Conservation (phyloP, 176 grass and related monocot genomes). For the Musa acuminata region DNA sequence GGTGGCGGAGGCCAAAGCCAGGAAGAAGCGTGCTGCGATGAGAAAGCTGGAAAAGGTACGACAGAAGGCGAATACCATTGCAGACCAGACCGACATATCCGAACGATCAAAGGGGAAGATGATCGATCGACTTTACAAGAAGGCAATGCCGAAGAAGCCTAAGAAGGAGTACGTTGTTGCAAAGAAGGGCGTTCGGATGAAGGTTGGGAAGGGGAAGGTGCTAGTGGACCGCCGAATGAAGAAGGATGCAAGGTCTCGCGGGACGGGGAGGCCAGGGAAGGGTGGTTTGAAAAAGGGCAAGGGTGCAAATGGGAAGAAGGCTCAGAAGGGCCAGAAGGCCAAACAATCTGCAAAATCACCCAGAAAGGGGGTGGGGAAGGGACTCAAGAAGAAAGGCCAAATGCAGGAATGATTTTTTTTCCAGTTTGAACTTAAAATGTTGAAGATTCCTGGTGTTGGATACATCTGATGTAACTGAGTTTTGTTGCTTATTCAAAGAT, state of each 20-base stretch:
- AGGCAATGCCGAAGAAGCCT: constrained; percentile 73
- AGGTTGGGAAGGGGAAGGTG: constrained; percentile 67
- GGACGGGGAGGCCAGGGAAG: constrained; percentile 30
- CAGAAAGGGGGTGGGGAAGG: background rate
- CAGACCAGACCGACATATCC: constrained; percentile 76
- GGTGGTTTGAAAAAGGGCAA: constrained; percentile 13
- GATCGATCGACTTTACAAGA: constrained; percentile 77
- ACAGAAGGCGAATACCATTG: constrained; percentile 68
- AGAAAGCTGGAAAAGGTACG: constrained; percentile 69
- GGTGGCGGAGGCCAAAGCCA: constrained; percentile 84
- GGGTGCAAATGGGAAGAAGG: constrained; percentile 26
- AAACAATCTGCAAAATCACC: constrained; percentile 8
- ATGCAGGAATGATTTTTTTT: background rate
- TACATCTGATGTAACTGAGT: too few species aligned
- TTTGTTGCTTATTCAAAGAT: too few species aligned
- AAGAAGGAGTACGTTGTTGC: constrained; percentile 89
- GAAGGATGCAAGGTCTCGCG: constrained; percentile 65
- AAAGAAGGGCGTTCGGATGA: constrained; percentile 65
- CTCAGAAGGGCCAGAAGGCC: constrained; percentile 29
- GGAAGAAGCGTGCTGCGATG: constrained; percentile 63
- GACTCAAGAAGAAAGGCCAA: background rate
- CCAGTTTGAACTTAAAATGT: too few species aligned
- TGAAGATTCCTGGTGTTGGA: too few species aligned
- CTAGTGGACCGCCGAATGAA: constrained; percentile 83
- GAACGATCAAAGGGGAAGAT: constrained; percentile 78